These are phyloP conservation scores for Baudoinia panamericana DNA, from an alignment of 495 filamentous ascomycete genomes.

Conservation along the genomic window DNA sequence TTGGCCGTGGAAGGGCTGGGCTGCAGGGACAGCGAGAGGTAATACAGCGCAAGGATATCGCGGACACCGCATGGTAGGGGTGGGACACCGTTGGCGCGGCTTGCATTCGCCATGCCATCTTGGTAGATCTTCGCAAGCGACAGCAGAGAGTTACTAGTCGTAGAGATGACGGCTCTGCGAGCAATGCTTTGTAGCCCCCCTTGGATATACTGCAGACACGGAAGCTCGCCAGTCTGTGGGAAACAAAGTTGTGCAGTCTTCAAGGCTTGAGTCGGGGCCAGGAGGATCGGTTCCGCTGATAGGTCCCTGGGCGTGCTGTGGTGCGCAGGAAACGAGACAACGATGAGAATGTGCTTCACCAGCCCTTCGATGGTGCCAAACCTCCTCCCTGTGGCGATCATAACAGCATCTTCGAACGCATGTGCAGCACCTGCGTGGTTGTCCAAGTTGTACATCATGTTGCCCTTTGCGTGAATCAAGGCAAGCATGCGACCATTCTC, in stretches of 20 bases:
- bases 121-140: constrained; percentile 97
- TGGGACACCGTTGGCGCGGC: constrained; percentile 43
- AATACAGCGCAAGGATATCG: constrained; percentile 92
- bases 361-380: constrained; percentile 63
- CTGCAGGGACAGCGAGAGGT: constrained; percentile 85
- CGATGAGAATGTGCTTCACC: constrained; percentile 66
- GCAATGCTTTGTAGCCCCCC: constrained; percentile 44
- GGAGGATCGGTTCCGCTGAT: constrained; percentile 51
- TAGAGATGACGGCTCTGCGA: constrained; percentile 72
- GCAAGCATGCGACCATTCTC: constrained; percentile 92
- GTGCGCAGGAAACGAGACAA: constrained; percentile 37
- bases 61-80: constrained; percentile 63
- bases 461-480: constrained; percentile 90
- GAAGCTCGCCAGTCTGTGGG: constrained; percentile 60
- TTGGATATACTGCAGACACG: constrained; percentile 64
- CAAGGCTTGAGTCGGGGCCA: constrained; percentile 73
- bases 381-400: constrained; percentile 68
- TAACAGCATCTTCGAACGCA: constrained; percentile 89
- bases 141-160: constrained; percentile 88
- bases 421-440: constrained; percentile 72
- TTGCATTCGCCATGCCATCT: constrained; percentile 81
- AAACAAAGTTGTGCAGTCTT: constrained; percentile 80
- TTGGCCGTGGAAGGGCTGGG: constrained; percentile 97
- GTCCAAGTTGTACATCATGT: constrained; percentile 88
- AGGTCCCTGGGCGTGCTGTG: constrained; percentile 18